Conservation (phyloP, 2,329 filamentous ascomycete species). For the Ceratocystis cubensis region DNA sequence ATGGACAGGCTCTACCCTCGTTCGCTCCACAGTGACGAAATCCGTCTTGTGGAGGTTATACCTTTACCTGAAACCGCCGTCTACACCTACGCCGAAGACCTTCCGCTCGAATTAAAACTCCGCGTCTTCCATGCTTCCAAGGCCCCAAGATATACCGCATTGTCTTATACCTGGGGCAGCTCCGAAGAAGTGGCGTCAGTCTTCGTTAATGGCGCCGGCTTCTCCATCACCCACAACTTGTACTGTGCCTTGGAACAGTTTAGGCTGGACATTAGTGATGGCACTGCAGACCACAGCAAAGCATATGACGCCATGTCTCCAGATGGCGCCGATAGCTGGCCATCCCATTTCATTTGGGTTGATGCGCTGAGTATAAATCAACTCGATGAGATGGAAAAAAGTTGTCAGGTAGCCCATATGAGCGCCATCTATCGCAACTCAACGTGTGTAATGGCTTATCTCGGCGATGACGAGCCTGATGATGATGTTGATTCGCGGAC, state of each 20-base stretch:
- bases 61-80: conserved; percentile 4
- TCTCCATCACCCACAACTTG: conserved; percentile 25
- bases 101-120: conserved; percentile 14
- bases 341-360: conserved; percentile 23
- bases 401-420: conserved; percentile 24
- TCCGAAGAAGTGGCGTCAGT: conserved; percentile 22
- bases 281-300: background rate
- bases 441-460: conserved; percentile 21
- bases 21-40: conserved; percentile 14
- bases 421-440: conserved; percentile 24
- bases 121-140: conserved; percentile 16
- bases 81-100: conserved; percentile 7
- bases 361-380: conserved; percentile 26
- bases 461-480: conserved; percentile 19
- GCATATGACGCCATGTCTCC: background rate
- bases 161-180: conserved; percentile 27
- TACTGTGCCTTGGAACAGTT: conserved; percentile 25
- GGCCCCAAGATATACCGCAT: conserved; percentile 23
- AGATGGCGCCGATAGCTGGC: conserved; percentile 16
- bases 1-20: conserved; percentile 16
- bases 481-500: background rate
- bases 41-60: conserved; percentile 21
- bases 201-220: conserved; percentile 23
- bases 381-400: conserved; percentile 24
- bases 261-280: conserved; percentile 23